phyloP scores from a whole-genome alignment of 2,329 filamentous ascomycete genomes.

The Ceratocystis destructans region DNA sequence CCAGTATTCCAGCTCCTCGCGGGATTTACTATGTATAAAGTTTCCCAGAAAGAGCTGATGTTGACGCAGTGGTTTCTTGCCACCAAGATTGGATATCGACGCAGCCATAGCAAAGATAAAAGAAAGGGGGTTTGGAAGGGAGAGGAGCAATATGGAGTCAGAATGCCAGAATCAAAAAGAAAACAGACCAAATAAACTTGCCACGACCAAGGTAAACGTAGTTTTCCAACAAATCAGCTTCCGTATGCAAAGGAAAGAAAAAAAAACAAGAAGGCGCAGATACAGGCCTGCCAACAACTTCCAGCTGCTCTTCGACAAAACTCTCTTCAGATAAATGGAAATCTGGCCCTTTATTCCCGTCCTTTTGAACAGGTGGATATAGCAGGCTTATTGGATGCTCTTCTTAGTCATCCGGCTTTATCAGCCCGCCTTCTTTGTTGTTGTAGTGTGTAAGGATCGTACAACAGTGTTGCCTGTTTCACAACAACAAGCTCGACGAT shows the following conservation, averaged over 20 bases:
- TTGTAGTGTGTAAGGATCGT: neutral
- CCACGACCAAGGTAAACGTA: neutral
- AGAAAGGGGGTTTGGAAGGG: neutral
- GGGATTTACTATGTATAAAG: conserved; percentile 40
- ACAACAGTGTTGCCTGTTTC: neutral
- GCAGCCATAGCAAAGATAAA: neutral
- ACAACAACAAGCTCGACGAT: neutral
- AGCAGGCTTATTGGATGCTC: neutral
- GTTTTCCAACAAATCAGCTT: neutral
- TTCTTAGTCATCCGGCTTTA: neutral
- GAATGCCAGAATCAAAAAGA: neutral
- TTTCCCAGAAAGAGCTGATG: conserved; percentile 38
- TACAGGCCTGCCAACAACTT: too few species aligned
- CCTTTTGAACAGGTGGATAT: neutral
- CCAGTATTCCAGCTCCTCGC: conserved; percentile 37
- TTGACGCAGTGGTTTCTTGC: conserved; percentile 21
- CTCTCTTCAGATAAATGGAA: neutral
- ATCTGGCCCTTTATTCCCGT: neutral
- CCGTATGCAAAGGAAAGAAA: neutral
- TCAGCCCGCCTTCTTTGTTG: neutral
- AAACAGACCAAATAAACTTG: neutral
- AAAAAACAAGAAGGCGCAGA: neutral
- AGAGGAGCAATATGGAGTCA: neutral
- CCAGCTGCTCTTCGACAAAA: neutral
- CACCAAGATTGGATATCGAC: neutral